phyloP scores from a whole-genome alignment of 352 stramenopile species.

The Phytophthora sansomeana region DNA sequence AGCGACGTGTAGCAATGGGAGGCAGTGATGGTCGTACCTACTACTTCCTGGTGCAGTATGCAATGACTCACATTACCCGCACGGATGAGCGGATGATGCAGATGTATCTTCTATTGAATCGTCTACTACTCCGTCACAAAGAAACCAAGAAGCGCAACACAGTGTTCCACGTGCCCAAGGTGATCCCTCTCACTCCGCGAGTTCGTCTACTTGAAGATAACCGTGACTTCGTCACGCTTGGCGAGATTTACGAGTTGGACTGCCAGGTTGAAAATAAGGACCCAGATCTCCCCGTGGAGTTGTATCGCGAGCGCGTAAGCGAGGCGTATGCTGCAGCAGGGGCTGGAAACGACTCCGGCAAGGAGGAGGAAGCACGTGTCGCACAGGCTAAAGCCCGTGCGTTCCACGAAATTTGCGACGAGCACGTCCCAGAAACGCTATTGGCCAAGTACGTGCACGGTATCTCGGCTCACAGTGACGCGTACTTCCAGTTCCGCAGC shows the following conservation, averaged over 20 bases:
- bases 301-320: slow-evolving; percentile 80
- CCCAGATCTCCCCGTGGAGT: slow-evolving; percentile 79
- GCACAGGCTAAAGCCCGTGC: slow-evolving; percentile 65
- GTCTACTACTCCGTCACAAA: slow-evolving; percentile 86
- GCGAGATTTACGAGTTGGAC: slow-evolving; percentile 87
- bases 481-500: slow-evolving; percentile 88
- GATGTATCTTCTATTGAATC: slow-evolving; percentile 92
- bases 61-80: slow-evolving; percentile 93
- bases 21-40: slow-evolving; percentile 90
- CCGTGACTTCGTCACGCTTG: slow-evolving; percentile 84
- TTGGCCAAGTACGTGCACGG: slow-evolving; percentile 88
- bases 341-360: slow-evolving; percentile 38
- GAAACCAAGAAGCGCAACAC: slow-evolving; percentile 90
- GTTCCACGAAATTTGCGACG: slow-evolving; percentile 84
- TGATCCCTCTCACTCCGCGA: slow-evolving; percentile 93
- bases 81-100: slow-evolving; percentile 96
- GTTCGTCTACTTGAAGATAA: slow-evolving; percentile 90
- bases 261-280: slow-evolving; percentile 77
- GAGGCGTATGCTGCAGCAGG: slow-evolving; percentile 62
- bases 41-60: slow-evolving; percentile 94
- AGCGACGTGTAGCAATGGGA: slow-evolving; percentile 91
- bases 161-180: slow-evolving; percentile 91
- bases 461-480: slow-evolving; percentile 74
- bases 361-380: slow-evolving; percentile 74
- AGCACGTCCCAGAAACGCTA: slow-evolving; percentile 85